Evolutionary conservation across 2,329 filamentous ascomycete genomes (phyloP).

Genomic region (Myotisia sp.): DNA sequence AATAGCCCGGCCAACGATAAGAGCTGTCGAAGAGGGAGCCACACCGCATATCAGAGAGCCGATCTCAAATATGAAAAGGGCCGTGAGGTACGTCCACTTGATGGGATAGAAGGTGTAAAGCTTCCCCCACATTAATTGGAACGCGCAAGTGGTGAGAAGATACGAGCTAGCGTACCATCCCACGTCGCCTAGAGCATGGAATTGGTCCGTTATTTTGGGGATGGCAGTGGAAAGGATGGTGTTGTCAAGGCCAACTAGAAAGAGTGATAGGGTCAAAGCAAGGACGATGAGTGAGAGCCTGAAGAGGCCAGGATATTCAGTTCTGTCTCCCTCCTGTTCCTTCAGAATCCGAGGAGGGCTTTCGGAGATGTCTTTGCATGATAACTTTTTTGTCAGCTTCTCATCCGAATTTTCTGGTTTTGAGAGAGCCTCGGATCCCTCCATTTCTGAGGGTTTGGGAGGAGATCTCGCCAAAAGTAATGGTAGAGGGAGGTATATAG

Average conservation of each 20-base stretch:
- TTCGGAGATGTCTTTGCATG: too few relatives aligned
- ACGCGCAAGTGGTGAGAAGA: constrained; percentile 14
- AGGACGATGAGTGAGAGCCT: constrained; percentile 8
- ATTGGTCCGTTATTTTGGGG: constrained; percentile 23
- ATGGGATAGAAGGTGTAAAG: constrained; percentile 28
- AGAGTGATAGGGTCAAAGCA: constrained; percentile 5
- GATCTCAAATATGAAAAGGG: constrained; percentile 17
- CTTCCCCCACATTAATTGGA: constrained; percentile 25
- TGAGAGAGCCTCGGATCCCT: too few relatives aligned
- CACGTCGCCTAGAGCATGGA: constrained; percentile 21
- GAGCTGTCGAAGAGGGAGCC: constrained; percentile 22
- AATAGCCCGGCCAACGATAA: constrained; percentile 29
- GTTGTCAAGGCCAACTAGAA: constrained; percentile 10
- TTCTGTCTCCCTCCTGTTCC: neutral
- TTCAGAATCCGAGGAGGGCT: too few relatives aligned
- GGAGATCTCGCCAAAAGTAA: too few relatives aligned
- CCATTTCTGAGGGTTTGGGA: too few relatives aligned
- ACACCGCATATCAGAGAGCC: constrained; percentile 16
- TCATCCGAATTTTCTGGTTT: too few relatives aligned
- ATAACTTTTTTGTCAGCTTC: too few relatives aligned
- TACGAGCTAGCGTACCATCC: constrained; percentile 23
- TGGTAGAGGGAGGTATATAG: too few relatives aligned
- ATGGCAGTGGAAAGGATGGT: constrained; percentile 22
- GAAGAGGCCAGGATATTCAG: constrained; percentile 13
- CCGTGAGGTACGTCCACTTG: constrained; percentile 20